phyloP scores from a whole-genome alignment of 1,139 yeast genomes.

The Candida buenavistaensis region DNA sequence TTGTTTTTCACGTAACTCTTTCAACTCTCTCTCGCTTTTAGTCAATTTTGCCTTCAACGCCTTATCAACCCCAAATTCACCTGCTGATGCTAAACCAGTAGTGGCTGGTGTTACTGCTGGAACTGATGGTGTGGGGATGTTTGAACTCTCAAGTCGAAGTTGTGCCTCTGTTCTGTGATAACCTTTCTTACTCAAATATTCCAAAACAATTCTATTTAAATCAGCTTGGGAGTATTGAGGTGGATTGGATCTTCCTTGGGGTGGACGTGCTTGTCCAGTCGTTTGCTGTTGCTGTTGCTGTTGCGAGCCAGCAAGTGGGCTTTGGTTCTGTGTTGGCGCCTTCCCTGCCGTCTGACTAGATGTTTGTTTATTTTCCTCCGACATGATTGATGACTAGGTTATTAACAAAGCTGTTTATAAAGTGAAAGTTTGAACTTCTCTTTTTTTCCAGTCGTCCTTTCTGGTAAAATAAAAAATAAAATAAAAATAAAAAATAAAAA shows the following conservation, averaged over 20 bases:
- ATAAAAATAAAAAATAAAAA: too few species aligned
- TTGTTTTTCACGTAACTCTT: constrained; percentile 42
- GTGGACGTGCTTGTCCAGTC: constrained; percentile 10
- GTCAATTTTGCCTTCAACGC: constrained; percentile 28
- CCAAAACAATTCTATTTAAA: constrained; percentile 85
- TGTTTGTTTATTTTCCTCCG: neutral
- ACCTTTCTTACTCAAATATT: constrained; percentile 90
- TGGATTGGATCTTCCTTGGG: constrained; percentile 20
- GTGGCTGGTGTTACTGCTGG: constrained; percentile 49
- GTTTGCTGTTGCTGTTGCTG: constrained; percentile 7
- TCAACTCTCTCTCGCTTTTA: constrained; percentile 37
- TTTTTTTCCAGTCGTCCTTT: neutral
- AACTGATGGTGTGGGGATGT: constrained; percentile 59
- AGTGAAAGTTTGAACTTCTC: neutral
- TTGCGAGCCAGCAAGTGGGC: neutral
- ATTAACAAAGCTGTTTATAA: neutral
- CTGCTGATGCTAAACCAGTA: constrained; percentile 43
- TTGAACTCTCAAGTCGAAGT: constrained; percentile 83
- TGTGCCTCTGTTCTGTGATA: constrained; percentile 92
- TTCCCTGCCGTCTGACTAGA: neutral
- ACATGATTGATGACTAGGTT: too few species aligned
- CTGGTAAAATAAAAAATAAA: too few species aligned
- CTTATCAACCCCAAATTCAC: constrained; percentile 22
- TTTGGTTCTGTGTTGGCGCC: constrained; percentile 1
- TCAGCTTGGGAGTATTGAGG: constrained; percentile 67